Percentiles rank a stretch among this genome's conserved stretches.
phyloP scores from a whole-genome alignment of 306 rosid species.

The Rubus idaeus region DNA sequence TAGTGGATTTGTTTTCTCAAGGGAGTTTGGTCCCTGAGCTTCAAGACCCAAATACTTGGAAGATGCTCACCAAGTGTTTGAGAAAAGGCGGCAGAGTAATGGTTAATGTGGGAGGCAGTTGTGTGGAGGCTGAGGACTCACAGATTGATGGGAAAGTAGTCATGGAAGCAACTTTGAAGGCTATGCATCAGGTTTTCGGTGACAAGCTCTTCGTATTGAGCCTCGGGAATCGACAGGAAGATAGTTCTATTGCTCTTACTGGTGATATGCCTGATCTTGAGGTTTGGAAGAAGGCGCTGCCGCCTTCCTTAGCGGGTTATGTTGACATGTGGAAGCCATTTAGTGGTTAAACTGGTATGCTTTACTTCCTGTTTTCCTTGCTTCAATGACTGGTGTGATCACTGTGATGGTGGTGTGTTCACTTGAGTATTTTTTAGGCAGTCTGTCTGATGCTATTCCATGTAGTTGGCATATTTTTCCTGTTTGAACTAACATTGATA shows the following conservation, averaged over 20 bases:
- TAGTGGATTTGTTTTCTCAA: slow-evolving; percentile 68
- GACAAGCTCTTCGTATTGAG: slow-evolving; percentile 51
- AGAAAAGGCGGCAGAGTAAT: slow-evolving; percentile 79
- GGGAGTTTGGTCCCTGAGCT: slow-evolving; percentile 81
- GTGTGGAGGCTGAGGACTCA: slow-evolving; percentile 79
- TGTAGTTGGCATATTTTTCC: neutral
- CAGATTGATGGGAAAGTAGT: slow-evolving; percentile 57
- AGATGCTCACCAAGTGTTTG: slow-evolving; percentile 54
- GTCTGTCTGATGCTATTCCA: neutral
- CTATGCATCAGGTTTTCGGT: slow-evolving; percentile 58
- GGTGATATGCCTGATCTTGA: slow-evolving; percentile 58
- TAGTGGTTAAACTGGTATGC: slow-evolving; percentile 18
- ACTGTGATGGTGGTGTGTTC: neutral
- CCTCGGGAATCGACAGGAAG: slow-evolving; percentile 66
- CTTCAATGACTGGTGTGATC: neutral
- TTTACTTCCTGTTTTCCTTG: slow-evolving; percentile 20
- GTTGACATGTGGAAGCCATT: slow-evolving; percentile 51
- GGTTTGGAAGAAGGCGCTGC: slow-evolving; percentile 60
- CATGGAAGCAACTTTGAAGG: slow-evolving; percentile 68
- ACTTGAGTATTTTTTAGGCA: neutral
- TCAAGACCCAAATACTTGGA: slow-evolving; percentile 72
- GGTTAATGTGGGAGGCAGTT: slow-evolving; percentile 95
- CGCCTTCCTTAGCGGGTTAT: slow-evolving; percentile 40
- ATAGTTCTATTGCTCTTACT: slow-evolving; percentile 85
- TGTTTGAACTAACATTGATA: neutral